Evolutionary conservation across 148 eudicot genomes (phyloP).

Genomic region (Rhododendron vialii): DNA sequence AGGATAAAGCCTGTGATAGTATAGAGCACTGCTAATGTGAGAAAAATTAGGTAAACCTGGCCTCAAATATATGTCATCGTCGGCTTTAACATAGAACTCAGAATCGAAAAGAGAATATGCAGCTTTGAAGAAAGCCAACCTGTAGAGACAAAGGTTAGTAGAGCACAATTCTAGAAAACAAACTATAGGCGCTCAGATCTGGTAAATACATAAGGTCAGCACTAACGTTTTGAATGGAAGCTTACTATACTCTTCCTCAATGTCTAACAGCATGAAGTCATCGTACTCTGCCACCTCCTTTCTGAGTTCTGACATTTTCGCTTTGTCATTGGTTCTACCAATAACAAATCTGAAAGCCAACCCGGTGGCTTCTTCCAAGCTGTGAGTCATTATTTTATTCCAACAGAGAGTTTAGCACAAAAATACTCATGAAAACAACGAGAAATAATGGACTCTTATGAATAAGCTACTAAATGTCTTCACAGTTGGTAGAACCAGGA

Average conservation of each 20-base stretch:
- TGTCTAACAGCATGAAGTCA: conserved; percentile 82
- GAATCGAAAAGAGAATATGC: conserved; percentile 77
- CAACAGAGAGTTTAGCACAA: conserved; percentile 11
- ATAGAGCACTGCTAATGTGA: background rate
- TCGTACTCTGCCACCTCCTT: conserved; percentile 77
- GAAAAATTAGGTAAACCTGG: conserved; percentile 52
- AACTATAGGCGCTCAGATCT: conserved; percentile 3
- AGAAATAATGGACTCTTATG: background rate
- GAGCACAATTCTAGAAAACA: conserved; percentile 11
- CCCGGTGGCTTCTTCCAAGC: conserved; percentile 97
- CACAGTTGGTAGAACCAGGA: background rate
- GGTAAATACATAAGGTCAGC: conserved; percentile 17
- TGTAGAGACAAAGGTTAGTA: conserved; percentile 26
- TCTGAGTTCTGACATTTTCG: conserved; percentile 73
- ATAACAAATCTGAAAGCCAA: conserved; percentile 89
- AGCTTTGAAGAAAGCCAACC: conserved; percentile 94
- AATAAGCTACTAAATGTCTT: background rate
- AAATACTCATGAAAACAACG: background rate
- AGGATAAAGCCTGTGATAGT: background rate
- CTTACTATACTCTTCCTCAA: conserved; percentile 91
- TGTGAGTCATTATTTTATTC: conserved; percentile 29
- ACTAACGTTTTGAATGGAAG: conserved; percentile 99
- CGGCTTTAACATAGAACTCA: conserved; percentile 91
- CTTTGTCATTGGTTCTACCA: conserved; percentile 63
- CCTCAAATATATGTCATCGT: conserved; percentile 89